Evolutionary conservation across 768 basidiomycete species (phyloP), one percentile per base, ranked within the genome.

Genomic region (Dacryopinax primogenitus): DNA sequence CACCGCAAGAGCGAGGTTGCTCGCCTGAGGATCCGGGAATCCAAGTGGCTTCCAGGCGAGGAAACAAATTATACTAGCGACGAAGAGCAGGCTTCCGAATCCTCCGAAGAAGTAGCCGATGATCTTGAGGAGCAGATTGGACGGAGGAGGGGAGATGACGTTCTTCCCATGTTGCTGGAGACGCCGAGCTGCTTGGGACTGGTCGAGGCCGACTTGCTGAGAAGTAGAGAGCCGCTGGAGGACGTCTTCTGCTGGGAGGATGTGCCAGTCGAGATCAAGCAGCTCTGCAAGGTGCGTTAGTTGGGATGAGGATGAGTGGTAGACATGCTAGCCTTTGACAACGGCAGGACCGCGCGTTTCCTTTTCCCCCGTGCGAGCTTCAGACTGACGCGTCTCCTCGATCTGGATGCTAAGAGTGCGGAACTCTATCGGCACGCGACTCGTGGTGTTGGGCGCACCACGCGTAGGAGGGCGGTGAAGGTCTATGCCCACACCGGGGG

Each of bases 1-100:
- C 34, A 86, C 73, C 0, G 83, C 84, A 3, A 86, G 77, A 7
- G 83, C 85, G 28, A 86, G 77, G 69, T 86, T 85, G 15, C 84
- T 79, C 0, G 76, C 76, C 12, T 75, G 70, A 7, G 85, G 84
- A 61, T 78, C 70, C 1, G 82, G 81, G 33, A 82, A 76, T 1
- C 84, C 84, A 15, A 86, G 77, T 0, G 85, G 85, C 73, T 80
- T 80, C 83, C 77, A 83, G 1, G 82, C 78, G 63, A 84, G 72
- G 72, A 84, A 85, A 68, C 81, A 83, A 21, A 84, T 72, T 34
- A 84, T 77, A 39, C 78, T 78, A 30, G 80, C 83, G 18, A 81
- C 76, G 76, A 83, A 78, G 73, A 84, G 80, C 16, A 84, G 72
- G 63, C 78, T 78, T 63, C 83, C 83, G 71, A 84, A 84, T 0